phyloP scores from a whole-genome alignment of 108 stramenopile species.

The Mayamaea pseudoterrestris region DNA sequence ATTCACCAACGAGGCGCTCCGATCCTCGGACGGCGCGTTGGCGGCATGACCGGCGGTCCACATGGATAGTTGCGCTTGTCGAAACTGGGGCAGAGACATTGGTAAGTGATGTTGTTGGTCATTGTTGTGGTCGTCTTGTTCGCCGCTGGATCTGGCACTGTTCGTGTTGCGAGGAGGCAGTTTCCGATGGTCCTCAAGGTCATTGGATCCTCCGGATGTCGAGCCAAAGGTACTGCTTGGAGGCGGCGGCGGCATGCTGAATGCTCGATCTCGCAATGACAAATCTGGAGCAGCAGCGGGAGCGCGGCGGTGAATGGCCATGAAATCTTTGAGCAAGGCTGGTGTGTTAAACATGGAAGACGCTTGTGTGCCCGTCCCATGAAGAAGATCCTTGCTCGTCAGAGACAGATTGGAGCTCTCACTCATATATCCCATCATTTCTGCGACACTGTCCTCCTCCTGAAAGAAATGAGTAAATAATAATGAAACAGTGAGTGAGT shows the following conservation, averaged over 20 bases:
- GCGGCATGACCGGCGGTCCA: slow-evolving; percentile 76
- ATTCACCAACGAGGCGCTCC: slow-evolving; percentile 62
- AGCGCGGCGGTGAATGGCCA: background rate
- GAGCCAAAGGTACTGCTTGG: background rate
- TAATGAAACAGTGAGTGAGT: no score
- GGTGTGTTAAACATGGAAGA: no score
- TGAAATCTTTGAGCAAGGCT: background rate
- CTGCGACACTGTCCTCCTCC: slow-evolving; percentile 8
- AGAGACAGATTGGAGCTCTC: background rate
- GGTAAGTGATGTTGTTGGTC: slow-evolving; percentile 42
- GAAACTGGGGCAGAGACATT: slow-evolving; percentile 43
- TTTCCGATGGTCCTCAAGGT: background rate
- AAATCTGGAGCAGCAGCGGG: background rate
- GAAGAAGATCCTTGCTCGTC: background rate
- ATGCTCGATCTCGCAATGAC: no score
- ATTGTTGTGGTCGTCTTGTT: no score
- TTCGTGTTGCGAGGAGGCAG: background rate
- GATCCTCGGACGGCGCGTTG: slow-evolving; percentile 70
- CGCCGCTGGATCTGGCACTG: background rate
- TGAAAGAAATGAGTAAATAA: no score
- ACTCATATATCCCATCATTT: slow-evolving; percentile 8
- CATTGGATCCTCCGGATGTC: background rate
- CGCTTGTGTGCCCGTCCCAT: background rate
- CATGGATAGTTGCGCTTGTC: slow-evolving; percentile 48
- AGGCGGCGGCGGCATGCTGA: no score